phyloP scores from a whole-genome alignment of 2,329 filamentous ascomycete genomes.

The Ophiosphaerella herpotricha region DNA sequence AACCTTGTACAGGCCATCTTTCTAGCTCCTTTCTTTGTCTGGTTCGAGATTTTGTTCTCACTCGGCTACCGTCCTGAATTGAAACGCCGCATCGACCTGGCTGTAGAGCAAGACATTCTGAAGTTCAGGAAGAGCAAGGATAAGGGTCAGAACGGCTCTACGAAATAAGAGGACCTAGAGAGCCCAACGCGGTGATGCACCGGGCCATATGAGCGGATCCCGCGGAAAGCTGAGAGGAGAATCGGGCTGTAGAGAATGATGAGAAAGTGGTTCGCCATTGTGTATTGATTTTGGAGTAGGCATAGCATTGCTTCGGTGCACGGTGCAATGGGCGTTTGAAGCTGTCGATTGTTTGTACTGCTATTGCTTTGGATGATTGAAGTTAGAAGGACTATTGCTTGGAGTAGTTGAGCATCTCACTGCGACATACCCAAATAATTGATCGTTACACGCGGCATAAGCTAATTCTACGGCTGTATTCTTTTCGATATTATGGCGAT shows the following conservation, averaged over 20 bases:
- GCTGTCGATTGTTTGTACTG: background rate
- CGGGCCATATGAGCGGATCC: no score
- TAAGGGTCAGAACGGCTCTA: constrained; percentile 42
- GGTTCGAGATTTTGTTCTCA: constrained; percentile 90
- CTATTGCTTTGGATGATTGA: background rate
- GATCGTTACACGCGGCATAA: no score
- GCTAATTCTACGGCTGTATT: no score
- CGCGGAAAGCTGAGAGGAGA: background rate
- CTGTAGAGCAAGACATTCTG: constrained; percentile 74
- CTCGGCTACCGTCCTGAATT: constrained; percentile 89
- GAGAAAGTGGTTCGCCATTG: background rate
- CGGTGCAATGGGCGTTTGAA: constrained; percentile 23
- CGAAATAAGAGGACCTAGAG: constrained; percentile 14
- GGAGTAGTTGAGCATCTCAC: background rate
- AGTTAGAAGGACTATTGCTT: background rate
- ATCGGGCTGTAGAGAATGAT: background rate
- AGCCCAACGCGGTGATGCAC: no score
- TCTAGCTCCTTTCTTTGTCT: constrained; percentile 93
- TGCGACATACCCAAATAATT: background rate
- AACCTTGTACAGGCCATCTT: constrained; percentile 92
- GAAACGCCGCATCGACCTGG: constrained; percentile 77
- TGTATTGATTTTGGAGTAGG: constrained; percentile 10
- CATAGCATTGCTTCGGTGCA: constrained; percentile 30
- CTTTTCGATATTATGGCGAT: no score
- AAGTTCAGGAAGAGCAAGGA: constrained; percentile 68